Conservation (phyloP, 345 rosid genomes). For the Euphorbia tirucalli region DNA sequence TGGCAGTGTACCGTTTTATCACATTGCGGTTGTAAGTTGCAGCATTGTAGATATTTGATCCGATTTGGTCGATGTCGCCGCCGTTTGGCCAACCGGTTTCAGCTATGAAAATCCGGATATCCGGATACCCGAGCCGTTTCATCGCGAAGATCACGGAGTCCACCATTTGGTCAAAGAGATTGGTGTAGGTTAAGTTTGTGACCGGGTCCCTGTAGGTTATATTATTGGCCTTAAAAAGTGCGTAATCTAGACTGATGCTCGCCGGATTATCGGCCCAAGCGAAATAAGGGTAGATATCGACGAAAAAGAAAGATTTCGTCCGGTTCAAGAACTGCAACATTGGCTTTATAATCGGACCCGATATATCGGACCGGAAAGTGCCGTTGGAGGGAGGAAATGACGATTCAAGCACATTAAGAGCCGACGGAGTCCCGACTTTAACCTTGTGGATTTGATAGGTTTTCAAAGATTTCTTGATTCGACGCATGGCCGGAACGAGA, state of each 20-base stretch:
- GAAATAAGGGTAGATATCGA: conserved; percentile 82
- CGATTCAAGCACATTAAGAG: conserved; percentile 62
- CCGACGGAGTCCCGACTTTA: conserved; percentile 76
- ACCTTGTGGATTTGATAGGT: conserved; percentile 41
- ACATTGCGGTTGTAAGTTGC: conserved; percentile 84
- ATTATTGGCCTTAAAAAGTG: conserved; percentile 52
- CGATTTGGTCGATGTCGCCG: conserved; percentile 87
- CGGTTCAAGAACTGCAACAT: conserved; percentile 82
- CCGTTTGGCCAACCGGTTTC: conserved; percentile 99
- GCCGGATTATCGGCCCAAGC: conserved; percentile 64
- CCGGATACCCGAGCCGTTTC: conserved; percentile 66
- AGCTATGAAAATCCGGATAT: conserved; percentile 74
- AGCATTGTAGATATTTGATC: conserved; percentile 78
- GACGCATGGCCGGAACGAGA: conserved; percentile 84
- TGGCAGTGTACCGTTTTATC: conserved; percentile 52
- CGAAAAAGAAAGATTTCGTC: conserved; percentile 79
- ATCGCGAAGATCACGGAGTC: conserved; percentile 79
- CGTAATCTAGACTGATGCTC: conserved; percentile 60
- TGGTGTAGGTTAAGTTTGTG: conserved; percentile 61
- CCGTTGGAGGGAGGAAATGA: conserved; percentile 90
- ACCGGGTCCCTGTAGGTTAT: conserved; percentile 62
- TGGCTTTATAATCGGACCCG: conserved; percentile 55
- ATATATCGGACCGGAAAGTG: conserved; percentile 62
- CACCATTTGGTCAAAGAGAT: conserved; percentile 87
- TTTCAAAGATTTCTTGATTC: conserved; percentile 53